phyloP scores from a whole-genome alignment of 2,329 filamentous ascomycete species.

The Cytospora piceae region DNA sequence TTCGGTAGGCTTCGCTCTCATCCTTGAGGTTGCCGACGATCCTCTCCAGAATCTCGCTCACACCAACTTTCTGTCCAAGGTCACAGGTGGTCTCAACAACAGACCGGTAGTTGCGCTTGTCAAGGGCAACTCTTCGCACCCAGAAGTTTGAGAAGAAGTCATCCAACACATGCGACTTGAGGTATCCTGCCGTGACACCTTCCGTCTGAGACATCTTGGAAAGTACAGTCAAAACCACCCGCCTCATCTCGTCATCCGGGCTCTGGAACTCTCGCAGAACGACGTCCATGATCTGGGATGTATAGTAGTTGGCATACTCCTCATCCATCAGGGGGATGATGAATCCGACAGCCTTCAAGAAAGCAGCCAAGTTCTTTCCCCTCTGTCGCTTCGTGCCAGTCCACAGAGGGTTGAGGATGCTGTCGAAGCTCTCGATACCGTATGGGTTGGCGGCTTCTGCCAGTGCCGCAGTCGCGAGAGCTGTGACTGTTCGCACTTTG shows the following conservation, averaged over 20 bases:
- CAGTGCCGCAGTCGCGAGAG: constrained; percentile 89
- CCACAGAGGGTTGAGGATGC: constrained; percentile 96
- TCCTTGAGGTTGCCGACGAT: constrained; percentile 97
- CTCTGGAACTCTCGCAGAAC: constrained; percentile 93
- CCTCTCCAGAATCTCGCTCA: constrained; percentile 89
- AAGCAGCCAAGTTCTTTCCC: constrained; percentile 93
- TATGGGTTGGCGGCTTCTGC: constrained; percentile 97
- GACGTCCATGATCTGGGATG: constrained; percentile 98
- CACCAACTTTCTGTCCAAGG: constrained; percentile 96
- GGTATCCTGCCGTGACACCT: constrained; percentile 90
- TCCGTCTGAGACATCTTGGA: constrained; percentile 94
- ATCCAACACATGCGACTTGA: constrained; percentile 91
- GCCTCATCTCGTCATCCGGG: constrained; percentile 99
- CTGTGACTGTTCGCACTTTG: constrained; percentile 95
- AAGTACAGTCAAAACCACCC: constrained; percentile 96
- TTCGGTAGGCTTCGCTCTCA: constrained; percentile 95
- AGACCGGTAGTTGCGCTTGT: constrained; percentile 96
- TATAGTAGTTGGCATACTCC: constrained; percentile 99
- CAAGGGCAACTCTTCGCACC: constrained; percentile 94
- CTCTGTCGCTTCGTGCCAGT: constrained; percentile 94
- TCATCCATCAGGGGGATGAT: constrained; percentile 99
- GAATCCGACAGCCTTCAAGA: constrained; percentile 95
- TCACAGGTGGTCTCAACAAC: constrained; percentile 98
- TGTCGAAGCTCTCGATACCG: constrained; percentile 98
- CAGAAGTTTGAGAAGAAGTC: constrained; percentile 99